These are phyloP conservation scores for Leccinum fallax DNA, from an alignment of 1,284 basidiomycete genomes.

Conservation along the genomic window DNA sequence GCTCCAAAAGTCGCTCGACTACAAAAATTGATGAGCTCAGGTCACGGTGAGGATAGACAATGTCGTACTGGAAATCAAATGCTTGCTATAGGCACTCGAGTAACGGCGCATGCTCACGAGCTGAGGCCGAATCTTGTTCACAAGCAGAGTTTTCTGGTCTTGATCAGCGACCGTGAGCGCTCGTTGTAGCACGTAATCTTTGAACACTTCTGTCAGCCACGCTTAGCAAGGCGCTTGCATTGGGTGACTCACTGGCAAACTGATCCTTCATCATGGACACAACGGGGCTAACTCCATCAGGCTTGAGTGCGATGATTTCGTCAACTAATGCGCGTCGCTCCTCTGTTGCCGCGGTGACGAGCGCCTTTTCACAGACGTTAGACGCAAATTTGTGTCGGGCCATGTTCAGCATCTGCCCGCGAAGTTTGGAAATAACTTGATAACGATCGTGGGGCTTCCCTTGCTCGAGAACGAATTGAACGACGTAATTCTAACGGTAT, in stretches of 20 bases:
- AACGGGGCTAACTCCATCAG: constrained; percentile 65
- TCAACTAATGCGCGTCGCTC: constrained; percentile 73
- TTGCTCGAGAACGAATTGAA: constrained; percentile 91
- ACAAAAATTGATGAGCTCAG: constrained; percentile 10
- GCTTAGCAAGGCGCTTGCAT: not conserved
- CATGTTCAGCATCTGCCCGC: constrained; percentile 79
- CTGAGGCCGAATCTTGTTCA: constrained; percentile 65
- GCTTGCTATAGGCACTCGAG: constrained; percentile 75
- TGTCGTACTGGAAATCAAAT: constrained; percentile 73
- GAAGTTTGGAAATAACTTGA: constrained; percentile 71
- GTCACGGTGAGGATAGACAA: not conserved
- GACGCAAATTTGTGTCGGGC: constrained; percentile 95
- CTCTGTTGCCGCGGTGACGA: constrained; percentile 65
- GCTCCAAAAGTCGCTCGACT: constrained; percentile 74
- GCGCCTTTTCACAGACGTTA: constrained; percentile 95
- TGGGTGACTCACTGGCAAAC: constrained; percentile 71
- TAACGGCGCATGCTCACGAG: constrained; percentile 71
- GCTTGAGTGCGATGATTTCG: constrained; percentile 74
- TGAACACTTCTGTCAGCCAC: constrained; percentile 7
- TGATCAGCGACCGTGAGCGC: constrained; percentile 71
- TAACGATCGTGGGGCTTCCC: constrained; percentile 73
- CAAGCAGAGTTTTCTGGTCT: constrained; percentile 69
- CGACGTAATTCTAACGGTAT: constrained; percentile 82
- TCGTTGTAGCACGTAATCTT: constrained; percentile 83
- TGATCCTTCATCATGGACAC: constrained; percentile 89